Evolutionary conservation across 2,329 filamentous ascomycete species (phyloP), one percentile per base, ranked within the genome.

Genomic region (Ophiosphaerella herpotricha): DNA sequence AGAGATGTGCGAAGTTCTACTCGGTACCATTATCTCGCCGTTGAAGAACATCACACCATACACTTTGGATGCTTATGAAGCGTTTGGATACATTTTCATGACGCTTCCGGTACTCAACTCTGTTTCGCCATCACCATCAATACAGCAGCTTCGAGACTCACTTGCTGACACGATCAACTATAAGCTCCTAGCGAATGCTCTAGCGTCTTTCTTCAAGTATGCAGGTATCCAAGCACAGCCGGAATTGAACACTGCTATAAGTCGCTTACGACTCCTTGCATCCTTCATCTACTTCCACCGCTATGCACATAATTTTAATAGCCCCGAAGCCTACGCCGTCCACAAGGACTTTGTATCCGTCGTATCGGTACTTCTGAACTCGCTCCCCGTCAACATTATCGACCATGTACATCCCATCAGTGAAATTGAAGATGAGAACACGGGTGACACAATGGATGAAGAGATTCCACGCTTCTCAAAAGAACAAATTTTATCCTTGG

Each of bases 401-500:
- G 75, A 85, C 26, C 81, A 83, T 37, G 54, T 60, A 32, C 45
- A 63, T 48, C 46, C 58, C n/a, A 66, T 70, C 35, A 37, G 61
- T 24, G 70, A 55, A 65, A 72, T 49, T 43, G 58, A 50, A 52
- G 62, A 54, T 59, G 73, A 48, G 2, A 46, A 57, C 3, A 48
- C 38, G 11, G 18, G 39, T 5, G 57, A 67, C 0, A 44, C 73
- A 6, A 47, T 47, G 5, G 24, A 57, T 5, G 60, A 68, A 2
- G 48, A 68, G 3, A 58, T 64, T 1, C 78, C 77, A 43, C 60
- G 53, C 7, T 80, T 91, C 64, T 73, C 95, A 11, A 80, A 81
- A 39, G 77, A 81, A 0, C 84, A 91, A 60, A 76, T 96, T 2
- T 73, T 82, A 13, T 88, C 86, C 8, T 76, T 96, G 7, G 84